Evolutionary conservation across 345 rosid genomes (phyloP).

Genomic region (Cardamine chenopodiifolia): DNA sequence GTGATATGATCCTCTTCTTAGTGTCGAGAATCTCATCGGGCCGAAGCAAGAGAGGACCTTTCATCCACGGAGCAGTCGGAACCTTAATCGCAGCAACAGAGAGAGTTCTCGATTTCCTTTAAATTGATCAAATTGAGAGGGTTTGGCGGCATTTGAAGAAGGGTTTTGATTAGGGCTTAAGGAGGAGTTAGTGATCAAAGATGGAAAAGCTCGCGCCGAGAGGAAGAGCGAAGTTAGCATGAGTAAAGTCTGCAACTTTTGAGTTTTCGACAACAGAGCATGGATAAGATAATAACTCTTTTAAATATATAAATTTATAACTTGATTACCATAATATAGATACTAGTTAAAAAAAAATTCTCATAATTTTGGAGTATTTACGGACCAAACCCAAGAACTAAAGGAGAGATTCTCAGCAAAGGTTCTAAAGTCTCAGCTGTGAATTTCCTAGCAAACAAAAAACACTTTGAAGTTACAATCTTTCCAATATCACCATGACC

Average conservation of each 20-base stretch:
- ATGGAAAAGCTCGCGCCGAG: slow-evolving; percentile 33
- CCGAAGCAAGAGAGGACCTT: slow-evolving; percentile 56
- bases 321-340: slow-evolving; percentile 1
- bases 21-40: slow-evolving; percentile 51
- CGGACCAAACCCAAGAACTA: slow-evolving; percentile 56
- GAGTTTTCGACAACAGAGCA: neutral
- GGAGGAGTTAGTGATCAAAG: slow-evolving; percentile 36
- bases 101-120: slow-evolving; percentile 14
- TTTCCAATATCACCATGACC: slow-evolving; percentile 31
- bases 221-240: slow-evolving; percentile 34
- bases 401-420: slow-evolving; percentile 56
- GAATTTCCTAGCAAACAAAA: slow-evolving; percentile 72
- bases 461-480: slow-evolving; percentile 42
- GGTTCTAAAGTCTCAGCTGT: slow-evolving; percentile 53
- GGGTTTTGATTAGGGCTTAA: slow-evolving; percentile 34
- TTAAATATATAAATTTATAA: neutral
- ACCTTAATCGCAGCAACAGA: slow-evolving; percentile 33
- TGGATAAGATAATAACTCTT: slow-evolving; percentile 21
- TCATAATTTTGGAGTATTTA: slow-evolving; percentile 8
- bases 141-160: slow-evolving; percentile 23
- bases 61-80: slow-evolving; percentile 83
- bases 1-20: slow-evolving; percentile 18
- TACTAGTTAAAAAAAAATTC: neutral
- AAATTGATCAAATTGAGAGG: slow-evolving; percentile 6
- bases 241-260: slow-evolving; percentile 33